Evolutionary conservation across 2,329 filamentous ascomycete genomes (phyloP), one percentile per base, ranked within the genome.

Genomic region (Fusarium protoensiforme): DNA sequence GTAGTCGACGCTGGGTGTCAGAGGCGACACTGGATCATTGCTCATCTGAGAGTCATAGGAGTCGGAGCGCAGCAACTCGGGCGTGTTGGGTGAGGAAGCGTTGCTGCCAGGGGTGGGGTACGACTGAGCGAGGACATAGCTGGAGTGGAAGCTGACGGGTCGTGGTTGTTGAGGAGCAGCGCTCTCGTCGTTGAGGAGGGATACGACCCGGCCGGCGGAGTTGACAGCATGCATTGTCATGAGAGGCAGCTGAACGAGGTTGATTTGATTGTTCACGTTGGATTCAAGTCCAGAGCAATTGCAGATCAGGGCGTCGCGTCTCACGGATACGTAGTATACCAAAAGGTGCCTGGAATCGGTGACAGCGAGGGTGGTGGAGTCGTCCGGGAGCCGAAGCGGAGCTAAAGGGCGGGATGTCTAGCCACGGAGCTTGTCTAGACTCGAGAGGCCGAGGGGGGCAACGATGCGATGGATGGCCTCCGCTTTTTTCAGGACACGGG

Each of bases 41-140:
- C 87, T 89, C 73, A 84, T 84, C 69, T 89, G 87, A 13, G 89
- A 91, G 77, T 91, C 90, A 79, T 89, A 91, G 1, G 90, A 91
- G 74, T 90, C 84, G 61, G 89, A 90, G 48, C 89, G 87, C 58
- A 88, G 81, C n/a, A 92, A 85, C 75, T 88, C 87, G 33, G 90
- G 89, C 1, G 87, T 88, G 73, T 85, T 84, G 57, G 87, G 84
- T 22, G 86, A 86, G 5, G 85, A 85, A 4, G 87, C 87, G 61
- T 69, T 77, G 71, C 82, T 84, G 61, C 84, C 80, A 18, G 82
- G 76, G 29, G 80, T 77, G 66, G 81, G 77, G 74, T 83, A 84
- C 18, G 80, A 76, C 53, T 78, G 80, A 31, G 77, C 74, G 54
- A 80, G 68, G 53, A 77, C 70, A 62, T 83, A 81, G 77, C 77